A percentile compares a stretch with the other conserved stretches of the same genome.
Conservation (phyloP, 2,329 filamentous ascomycete species). For the Sporothrix curviconia region DNA sequence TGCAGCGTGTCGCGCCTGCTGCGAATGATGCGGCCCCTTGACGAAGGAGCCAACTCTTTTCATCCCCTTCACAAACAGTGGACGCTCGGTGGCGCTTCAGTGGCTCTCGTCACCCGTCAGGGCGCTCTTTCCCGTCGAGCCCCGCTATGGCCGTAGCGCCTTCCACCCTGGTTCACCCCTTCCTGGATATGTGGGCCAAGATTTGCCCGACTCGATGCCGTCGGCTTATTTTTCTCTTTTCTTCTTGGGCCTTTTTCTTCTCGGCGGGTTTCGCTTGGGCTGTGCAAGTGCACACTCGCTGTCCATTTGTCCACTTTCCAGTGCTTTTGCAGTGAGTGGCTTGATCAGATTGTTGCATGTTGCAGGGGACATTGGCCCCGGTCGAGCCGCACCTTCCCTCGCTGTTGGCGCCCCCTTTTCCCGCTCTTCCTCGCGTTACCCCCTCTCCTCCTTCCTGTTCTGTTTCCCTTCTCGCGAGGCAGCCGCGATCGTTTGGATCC, state of each 20-base stretch:
- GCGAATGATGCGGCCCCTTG: constrained; percentile 6
- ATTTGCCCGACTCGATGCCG: constrained; percentile 2
- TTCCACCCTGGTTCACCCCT: background rate
- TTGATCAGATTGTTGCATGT: too few species aligned
- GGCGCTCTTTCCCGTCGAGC: background rate
- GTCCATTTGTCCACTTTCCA: background rate
- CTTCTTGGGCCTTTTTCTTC: background rate
- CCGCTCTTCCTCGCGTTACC: background rate
- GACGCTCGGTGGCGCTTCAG: too few species aligned
- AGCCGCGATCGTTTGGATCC: background rate
- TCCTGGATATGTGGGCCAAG: constrained; percentile 5
- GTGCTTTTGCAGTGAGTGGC: too few species aligned
- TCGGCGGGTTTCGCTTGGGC: too few species aligned
- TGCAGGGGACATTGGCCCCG: too few species aligned
- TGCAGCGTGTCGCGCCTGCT: background rate
- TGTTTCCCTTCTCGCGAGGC: background rate
- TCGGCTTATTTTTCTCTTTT: constrained; percentile 1
- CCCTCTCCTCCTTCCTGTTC: background rate
- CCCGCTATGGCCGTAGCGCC: background rate
- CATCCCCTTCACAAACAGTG: background rate
- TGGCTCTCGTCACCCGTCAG: too few species aligned
- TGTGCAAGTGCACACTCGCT: background rate
- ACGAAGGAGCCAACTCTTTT: background rate
- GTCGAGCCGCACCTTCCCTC: background rate
- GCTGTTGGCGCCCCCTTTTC: background rate